A percentile compares a stretch with the other conserved stretches of the same genome.
These are phyloP conservation scores for Irpex rosettiformis DNA, from an alignment of 1,284 basidiomycete species.

Conservation along the genomic window DNA sequence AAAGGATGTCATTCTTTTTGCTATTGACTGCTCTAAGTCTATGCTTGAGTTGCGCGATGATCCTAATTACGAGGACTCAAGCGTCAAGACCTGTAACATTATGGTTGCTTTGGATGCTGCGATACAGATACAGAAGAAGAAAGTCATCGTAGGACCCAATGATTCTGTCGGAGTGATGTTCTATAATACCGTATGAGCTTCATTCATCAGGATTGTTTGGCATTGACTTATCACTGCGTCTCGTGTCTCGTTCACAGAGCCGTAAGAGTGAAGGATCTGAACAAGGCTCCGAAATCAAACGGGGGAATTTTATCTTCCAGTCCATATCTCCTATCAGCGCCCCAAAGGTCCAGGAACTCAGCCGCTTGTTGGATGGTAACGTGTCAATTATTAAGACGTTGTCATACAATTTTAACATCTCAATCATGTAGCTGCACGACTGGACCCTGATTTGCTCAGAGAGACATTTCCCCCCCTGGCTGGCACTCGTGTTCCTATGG, in stretches of 20 bases:
- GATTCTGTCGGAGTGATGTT: conserved; percentile 88
- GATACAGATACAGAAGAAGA: conserved; percentile 82
- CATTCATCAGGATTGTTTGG: background rate
- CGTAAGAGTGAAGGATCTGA: conserved; percentile 44
- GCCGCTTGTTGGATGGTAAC: conserved; percentile 67
- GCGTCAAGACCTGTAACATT: conserved; percentile 58
- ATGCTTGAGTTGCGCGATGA: conserved; percentile 79
- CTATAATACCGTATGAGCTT: conserved; percentile 76
- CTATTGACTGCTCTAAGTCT: conserved; percentile 87
- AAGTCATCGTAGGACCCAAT: conserved; percentile 83
- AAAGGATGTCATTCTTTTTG: conserved; percentile 86
- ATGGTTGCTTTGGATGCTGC: conserved; percentile 77
- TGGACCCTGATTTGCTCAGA: conserved; percentile 52
- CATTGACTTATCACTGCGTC: conserved; percentile 1
- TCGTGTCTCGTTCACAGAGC: conserved; percentile 18
- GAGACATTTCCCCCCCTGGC: conserved; percentile 59
- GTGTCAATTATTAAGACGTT: conserved; percentile 7
- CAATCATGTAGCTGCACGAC: conserved; percentile 44
- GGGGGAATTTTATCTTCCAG: conserved; percentile 73
- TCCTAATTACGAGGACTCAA: conserved; percentile 49
- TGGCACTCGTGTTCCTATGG: conserved; percentile 60
- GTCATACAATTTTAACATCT: background rate
- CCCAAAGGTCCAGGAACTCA: conserved; percentile 73
- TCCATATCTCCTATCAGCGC: conserved; percentile 77
- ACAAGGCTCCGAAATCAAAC: conserved; percentile 72